Conservation (phyloP, 192 early-diverging fungal species). For the Rhizophagus sp. region DNA sequence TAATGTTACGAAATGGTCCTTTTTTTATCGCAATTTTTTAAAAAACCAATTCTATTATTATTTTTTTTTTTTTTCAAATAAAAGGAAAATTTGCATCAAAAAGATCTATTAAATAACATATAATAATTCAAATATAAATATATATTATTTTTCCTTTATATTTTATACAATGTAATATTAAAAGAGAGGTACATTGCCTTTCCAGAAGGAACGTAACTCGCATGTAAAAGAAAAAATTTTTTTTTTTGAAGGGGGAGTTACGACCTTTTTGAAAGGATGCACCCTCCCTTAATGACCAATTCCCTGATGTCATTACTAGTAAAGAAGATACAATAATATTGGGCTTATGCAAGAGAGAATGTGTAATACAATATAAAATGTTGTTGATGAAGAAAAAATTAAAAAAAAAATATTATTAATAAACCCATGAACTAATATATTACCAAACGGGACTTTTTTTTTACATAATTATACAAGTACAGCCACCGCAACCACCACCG, state of each 20-base stretch:
- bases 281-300: background rate
- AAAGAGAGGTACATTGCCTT: background rate
- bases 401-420: background rate
- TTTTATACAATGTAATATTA: background rate
- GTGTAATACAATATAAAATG: background rate
- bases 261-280: background rate
- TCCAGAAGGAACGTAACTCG: background rate
- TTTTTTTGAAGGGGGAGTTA: background rate
- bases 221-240: background rate
- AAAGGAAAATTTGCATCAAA: background rate
- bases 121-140: background rate
- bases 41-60: background rate
- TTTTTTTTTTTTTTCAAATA: background rate
- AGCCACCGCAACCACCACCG: conserved; percentile 8
- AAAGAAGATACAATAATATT: background rate
- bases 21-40: background rate
- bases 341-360: background rate
- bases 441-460: background rate
- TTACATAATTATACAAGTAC: conserved; percentile 26
- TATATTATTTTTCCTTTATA: background rate
- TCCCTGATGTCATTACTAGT: background rate
- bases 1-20: no score
- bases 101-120: background rate
- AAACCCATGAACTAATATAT: background rate
- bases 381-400: background rate